Evolutionary conservation across 2,329 filamentous ascomycete genomes (phyloP), one percentile per base, ranked within the genome.

Genomic region (Phyllosticta paracitricarpa): DNA sequence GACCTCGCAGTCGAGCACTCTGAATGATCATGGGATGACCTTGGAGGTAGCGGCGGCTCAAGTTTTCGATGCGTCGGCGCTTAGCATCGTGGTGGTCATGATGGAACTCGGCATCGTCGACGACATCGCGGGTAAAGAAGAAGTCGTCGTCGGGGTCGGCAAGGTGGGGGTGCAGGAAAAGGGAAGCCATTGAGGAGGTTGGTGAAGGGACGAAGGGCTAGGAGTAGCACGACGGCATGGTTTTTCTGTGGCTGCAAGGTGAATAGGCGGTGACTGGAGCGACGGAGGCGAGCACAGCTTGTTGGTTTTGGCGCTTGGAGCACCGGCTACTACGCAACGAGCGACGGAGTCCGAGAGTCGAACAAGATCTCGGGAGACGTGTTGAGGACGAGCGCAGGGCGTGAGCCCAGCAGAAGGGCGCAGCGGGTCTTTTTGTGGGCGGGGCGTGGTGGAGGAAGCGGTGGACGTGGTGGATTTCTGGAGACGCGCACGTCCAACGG

Each of bases 1-100:
- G 87, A 0, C 87, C 87, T 63, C 75, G 79, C 2, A 89, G 75
- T 5, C 75, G 72, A 6, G 87, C 82, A 12, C 87, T 87, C 2
- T 85, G 70, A 2, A 91, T 76, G 25, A 81, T 68, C 0, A 86
- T 79, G 1, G 78, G 68, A 30, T 78, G 73, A 0, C 87, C 87
- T 6, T 77, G 72, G 48, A 89, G 73, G 66, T 82, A 89, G 35
- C 79, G 77, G 33, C 78, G 73, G 1, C 83, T 87, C 12, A 86
- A 80, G 0, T 76, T 72, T 69, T 89, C 85, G 62, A 86, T 84
- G 63, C 83, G 79, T 24, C 76, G 71, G 26, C 78, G 78, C 68
- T 82, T 84, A 12, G 81, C 78, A 2, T 76, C 71, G 33, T 75
- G 75, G 3, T 81, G 69, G 1, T 65, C 67, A 19, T 9, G 25